Evolutionary conservation across 306 rosid genomes (phyloP), one percentile per base, ranked within the genome.

Genomic region (Prunus mongolica): DNA sequence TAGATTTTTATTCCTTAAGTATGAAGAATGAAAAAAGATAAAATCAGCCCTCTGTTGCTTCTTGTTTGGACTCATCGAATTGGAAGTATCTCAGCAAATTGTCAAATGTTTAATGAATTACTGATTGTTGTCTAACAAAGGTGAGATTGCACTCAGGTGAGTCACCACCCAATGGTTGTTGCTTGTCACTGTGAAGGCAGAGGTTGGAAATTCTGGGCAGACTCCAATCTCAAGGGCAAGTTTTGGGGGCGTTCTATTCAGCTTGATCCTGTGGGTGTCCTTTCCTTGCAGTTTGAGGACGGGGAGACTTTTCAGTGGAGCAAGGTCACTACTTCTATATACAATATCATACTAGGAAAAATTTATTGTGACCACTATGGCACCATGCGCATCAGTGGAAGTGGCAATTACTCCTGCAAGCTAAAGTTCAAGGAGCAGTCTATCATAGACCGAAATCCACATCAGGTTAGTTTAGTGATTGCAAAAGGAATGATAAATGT

Each of bases 231-330:
- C 71, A 92, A 95, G 76, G 99, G 98, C 69, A 95, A 95, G 77
- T 95, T 95, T 80, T 95, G 97, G 99, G 99, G 99, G 20, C 92
- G 98, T 57, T 95, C 99, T 65, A 95, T 95, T 73, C 99, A 92
- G 88, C 89, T 95, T 56, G 96, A 95, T 87, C 98, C 99, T 38
- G 97, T 95, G 76, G 99, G 98, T 18, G 85, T 81, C 85, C 99
- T 95, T 80, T 84, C 95, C 74, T 87, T 95, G 74, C 98, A 92
- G 87, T 90, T 92, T 71, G 98, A 91, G 77, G 93, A 91, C 68
- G 97, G 97, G 45, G 99, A 95, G 81, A 88, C 81, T 56, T 95
- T 95, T 82, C 92, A 92, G 74, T 95, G 99, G 99, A 92, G 97
- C 89, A 95, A 95, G 91, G 99, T 95, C 83, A 95, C 98, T 64